Evolutionary conservation across 768 basidiomycete species (phyloP), one percentile per base, ranked within the genome.

Genomic region (Neoboletus subvelutipes): DNA sequence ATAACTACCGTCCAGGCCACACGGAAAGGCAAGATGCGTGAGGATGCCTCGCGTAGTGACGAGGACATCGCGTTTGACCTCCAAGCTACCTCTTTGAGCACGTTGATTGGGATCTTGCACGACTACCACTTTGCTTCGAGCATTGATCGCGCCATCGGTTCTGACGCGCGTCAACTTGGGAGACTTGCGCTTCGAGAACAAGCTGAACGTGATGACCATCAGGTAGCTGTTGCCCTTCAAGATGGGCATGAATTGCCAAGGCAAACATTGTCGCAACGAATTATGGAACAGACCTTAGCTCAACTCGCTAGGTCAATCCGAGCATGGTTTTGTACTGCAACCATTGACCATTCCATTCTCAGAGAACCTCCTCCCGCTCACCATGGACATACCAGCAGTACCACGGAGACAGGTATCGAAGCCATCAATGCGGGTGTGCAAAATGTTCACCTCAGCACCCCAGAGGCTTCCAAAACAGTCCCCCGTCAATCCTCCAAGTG

Each of bases 31-130:
- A 76, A 76, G 48, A 52, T 64, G 3, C 70, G 72, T 24, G 67
- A 65, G 2, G 71, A 64, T 42, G 57, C 61, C 1, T 64, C 71
- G 3, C 65, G 67, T 7, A 67, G 73, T 0, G 82, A 85, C 61
- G 76, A 77, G 39, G 78, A 81, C 39, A 52, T 75, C 9, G 83
- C 83, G 0, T 67, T 80, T 9, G 69, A 72, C 37, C 41, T 79
- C 1, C 80, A 80, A 52, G 68, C 69, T 3, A 71, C 78, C 29
- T 71, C 75, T 17, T 51, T 79, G 6, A 55, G 67, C 8, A 58
- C 62, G 10, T 55, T 72, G 41, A 54, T 78, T 4, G 62, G 59
- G 0, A 42, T 66, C n/a, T 64, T 76, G 28, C 64, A 70, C 3
- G 81, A 83, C 57, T 55, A 67, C 15, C 67, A 64, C 17, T 62